Base-by-base conservation (phyloP, 2,329 filamentous ascomycete species). In the Epichloe coenophiala region DNA sequence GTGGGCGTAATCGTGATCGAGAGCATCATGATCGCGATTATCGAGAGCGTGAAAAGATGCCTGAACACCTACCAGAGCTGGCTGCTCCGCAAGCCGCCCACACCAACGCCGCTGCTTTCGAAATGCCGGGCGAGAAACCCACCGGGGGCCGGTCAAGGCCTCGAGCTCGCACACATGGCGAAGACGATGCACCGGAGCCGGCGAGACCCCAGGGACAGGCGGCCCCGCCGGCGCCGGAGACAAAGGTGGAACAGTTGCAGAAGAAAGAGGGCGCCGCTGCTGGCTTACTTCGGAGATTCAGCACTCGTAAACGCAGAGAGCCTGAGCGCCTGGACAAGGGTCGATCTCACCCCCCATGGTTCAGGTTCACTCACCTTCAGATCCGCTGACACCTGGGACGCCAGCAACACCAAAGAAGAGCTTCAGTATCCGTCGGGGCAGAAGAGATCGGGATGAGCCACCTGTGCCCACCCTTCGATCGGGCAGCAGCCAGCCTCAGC, bases 181-280 rank as follows among this genome's bases (percentile, higher is more conserved):
- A 97, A 66, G 91, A 97, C 55, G 93, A 98, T 52, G 77, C 88
- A 11, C 77, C 83, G 0, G 87, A 95, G 46, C 76, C 52, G 39
- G 56, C 56, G 27, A 68, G 63, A 40, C 31, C 40, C 47, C 61
- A 59, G 31, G 47, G 55, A 1, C 57, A 58, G 23, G 51, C 55
- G 5, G 58, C 61, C 8, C 77, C 58, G 61, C 59, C 64, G 15
- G 74, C 57, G 59, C 77, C 58, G 60, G 76, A 83, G 27, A 74
- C 80, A 21, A 78, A 80, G 35, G 64, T 71, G 19, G 83, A 81
- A 63, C 77, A 75, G 9, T 73, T 79, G 5, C 71, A 72, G 47
- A 90, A 87, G 70, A 95, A 93, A 66, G 91, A 96, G 65, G 93
- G 88, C 60, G 81, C 87, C 4, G 88, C 90, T 37, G 86, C 82